Evolutionary conservation across 2,329 filamentous ascomycete species (phyloP), one percentile per base, ranked within the genome.

Genomic region (Hymenoscyphus linearis): DNA sequence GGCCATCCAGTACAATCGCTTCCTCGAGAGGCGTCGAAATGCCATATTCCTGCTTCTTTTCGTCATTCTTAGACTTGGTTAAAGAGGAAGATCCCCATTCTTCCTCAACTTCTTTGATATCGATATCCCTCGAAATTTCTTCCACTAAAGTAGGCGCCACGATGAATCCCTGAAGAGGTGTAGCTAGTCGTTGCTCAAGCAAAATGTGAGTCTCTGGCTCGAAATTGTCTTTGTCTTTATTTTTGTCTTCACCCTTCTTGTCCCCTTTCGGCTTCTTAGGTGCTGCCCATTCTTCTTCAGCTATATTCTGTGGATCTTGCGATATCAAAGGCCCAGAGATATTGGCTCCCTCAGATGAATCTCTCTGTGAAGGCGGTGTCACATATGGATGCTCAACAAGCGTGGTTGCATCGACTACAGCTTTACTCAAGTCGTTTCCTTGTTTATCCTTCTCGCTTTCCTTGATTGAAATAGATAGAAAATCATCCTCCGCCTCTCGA

Each of bases 1-100:
- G 54, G 26, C 50, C 31, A 27, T n/a, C 22, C 9, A 18, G 5
- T 50, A 34, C 22, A 13, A 44, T 44, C 16, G 35, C 18, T 13
- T 59, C 57, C 22, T 65, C 62, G 31, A 62, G 26, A 50, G 64
- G 64, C 36, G 60, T 62, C 16, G 64, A 64, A 16, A 66, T 22
- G n/a, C 55, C 56, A 37, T 63, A 66, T 34, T 65, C 59, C 22
- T 64, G 62, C 52, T 64, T 64, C 55, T 69, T 67, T 61, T 66
- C 67, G 27, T 64, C 66, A 57, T 67, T 69, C 35, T 62, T 63
- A 14, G 61, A 66, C n/a, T 62, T 64, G 52, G 62, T 64, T 14
- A 40, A 16, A 16, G 34, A 31, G 18, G 12, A 47, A 18, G 57
- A 27, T n/a, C 22, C 52, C 7, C n/a, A 53, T 26, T 52, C 59